A percentile compares a stretch with the other conserved stretches of the same genome.
phyloP scores from a whole-genome alignment of 441 rosid genomes.

The Aquilaria agallochum region DNA sequence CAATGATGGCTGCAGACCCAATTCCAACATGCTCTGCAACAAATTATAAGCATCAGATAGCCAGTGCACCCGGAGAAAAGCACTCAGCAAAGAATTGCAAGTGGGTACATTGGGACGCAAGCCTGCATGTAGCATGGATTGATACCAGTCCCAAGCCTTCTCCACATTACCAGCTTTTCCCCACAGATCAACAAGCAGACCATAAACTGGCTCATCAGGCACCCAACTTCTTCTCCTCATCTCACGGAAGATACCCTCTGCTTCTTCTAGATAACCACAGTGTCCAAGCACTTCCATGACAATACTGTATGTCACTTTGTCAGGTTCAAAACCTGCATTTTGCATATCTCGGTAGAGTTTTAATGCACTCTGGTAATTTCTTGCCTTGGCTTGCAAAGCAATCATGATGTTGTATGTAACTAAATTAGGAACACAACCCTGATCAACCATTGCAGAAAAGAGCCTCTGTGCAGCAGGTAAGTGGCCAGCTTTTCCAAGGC shows the following conservation, averaged over 20 bases:
- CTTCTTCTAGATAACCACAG: slow-evolving; percentile 81
- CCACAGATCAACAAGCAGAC: slow-evolving; percentile 87
- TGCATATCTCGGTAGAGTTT: slow-evolving; percentile 78
- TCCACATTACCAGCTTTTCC: slow-evolving; percentile 84
- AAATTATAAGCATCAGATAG: slow-evolving; percentile 68
- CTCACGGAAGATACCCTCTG: slow-evolving; percentile 69
- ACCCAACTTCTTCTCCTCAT: slow-evolving; percentile 79
- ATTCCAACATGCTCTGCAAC: slow-evolving; percentile 58
- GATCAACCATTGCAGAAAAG: slow-evolving; percentile 80
- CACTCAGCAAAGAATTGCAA: slow-evolving; percentile 86
- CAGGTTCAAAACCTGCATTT: slow-evolving; percentile 77
- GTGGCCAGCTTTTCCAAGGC: slow-evolving; percentile 94
- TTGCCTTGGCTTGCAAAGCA: slow-evolving; percentile 87
- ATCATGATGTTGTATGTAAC: slow-evolving; percentile 87
- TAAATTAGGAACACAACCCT: slow-evolving; percentile 80
- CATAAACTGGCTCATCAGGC: slow-evolving; percentile 91
- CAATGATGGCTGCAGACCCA: slow-evolving; percentile 70
- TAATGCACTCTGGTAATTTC: slow-evolving; percentile 72
- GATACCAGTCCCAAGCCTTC: slow-evolving; percentile 88
- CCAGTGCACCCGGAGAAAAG: slow-evolving; percentile 70
- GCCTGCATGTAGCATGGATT: slow-evolving; percentile 70
- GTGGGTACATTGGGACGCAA: slow-evolving; percentile 85
- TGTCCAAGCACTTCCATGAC: slow-evolving; percentile 97
- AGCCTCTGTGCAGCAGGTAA: slow-evolving; percentile 71
- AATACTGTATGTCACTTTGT: slow-evolving; percentile 87